A percentile compares a stretch with the other conserved stretches of the same genome.
Evolutionary conservation across 176 grass and related monocot genomes (phyloP).

Genomic region (Triticum monococcum): DNA sequence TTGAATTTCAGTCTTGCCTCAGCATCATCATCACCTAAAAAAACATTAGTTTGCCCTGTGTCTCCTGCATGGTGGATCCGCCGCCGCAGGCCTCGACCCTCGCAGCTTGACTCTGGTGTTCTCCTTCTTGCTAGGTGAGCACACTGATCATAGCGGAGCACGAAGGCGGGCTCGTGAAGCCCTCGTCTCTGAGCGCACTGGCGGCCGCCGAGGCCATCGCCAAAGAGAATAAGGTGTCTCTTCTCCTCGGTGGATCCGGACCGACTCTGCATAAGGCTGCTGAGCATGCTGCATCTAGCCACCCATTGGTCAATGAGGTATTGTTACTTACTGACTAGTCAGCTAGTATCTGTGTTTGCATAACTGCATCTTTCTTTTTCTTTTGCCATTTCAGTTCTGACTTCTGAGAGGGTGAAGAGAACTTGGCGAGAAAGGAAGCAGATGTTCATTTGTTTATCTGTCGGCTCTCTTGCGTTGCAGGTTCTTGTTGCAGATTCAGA

Average conservation of each 20-base stretch:
- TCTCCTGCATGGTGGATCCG: too few relatives aligned
- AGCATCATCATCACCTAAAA: neutral
- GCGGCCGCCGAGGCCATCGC: slow-evolving; percentile 57
- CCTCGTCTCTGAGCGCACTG: slow-evolving; percentile 78
- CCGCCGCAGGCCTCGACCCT: neutral
- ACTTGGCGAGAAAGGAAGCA: neutral
- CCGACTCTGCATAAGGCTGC: slow-evolving; percentile 60
- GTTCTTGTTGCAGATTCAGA: slow-evolving; percentile 79
- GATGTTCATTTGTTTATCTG: neutral
- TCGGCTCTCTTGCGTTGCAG: slow-evolving; percentile 33
- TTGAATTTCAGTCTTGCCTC: neutral
- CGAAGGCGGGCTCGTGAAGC: slow-evolving; percentile 77
- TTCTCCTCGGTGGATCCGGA: slow-evolving; percentile 80
- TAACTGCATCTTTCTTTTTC: neutral
- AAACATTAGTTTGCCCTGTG: neutral
- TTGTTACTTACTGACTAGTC: neutral
- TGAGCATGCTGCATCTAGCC: slow-evolving; percentile 71
- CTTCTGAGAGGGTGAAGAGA: neutral
- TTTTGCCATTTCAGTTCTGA: neutral
- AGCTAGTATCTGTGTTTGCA: neutral
- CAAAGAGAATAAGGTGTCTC: slow-evolving; percentile 58
- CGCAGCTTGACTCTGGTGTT: too few relatives aligned
- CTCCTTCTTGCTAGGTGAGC: slow-evolving; percentile 50
- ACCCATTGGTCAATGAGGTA: slow-evolving; percentile 85
- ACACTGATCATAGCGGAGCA: slow-evolving; percentile 82